Evolutionary conservation across 768 basidiomycete genomes (phyloP).

Genomic region (Podaxis sp.): DNA sequence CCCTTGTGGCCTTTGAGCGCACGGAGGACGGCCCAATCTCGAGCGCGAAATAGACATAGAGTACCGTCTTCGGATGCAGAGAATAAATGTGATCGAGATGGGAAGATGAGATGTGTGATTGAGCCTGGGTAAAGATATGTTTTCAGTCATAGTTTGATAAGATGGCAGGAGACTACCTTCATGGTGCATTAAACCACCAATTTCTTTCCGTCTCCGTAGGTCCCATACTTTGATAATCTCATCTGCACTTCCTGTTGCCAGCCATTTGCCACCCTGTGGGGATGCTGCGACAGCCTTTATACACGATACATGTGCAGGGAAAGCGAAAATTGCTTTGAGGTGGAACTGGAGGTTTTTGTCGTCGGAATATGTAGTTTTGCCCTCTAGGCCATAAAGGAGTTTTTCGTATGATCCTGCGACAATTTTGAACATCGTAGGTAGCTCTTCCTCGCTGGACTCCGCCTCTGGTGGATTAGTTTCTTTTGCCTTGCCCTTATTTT

Average conservation of each 20-base stretch:
- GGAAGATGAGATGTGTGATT: constrained; percentile 85
- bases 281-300: constrained; percentile 90
- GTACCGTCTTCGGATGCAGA: constrained; percentile 94
- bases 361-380: constrained; percentile 42
- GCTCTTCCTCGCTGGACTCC: constrained; percentile 21
- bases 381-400: constrained; percentile 87
- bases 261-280: constrained; percentile 91
- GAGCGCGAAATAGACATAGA: constrained; percentile 84
- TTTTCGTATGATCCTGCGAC: constrained; percentile 97
- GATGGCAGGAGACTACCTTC: constrained; percentile 56
- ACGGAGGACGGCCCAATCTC: constrained; percentile 92
- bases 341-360: constrained; percentile 33
- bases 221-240: constrained; percentile 99
- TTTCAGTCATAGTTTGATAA: neutral
- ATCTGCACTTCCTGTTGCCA: constrained; percentile 94
- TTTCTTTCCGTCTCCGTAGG: constrained; percentile 84
- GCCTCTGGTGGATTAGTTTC: constrained; percentile 22
- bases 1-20: constrained; percentile 92
- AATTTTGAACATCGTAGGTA: constrained; percentile 75
- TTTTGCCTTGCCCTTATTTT: constrained; percentile 25
- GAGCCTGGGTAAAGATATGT: constrained; percentile 57
- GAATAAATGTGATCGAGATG: constrained; percentile 85
- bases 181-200: constrained; percentile 94
- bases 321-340: constrained; percentile 87
- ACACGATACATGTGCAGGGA: constrained; percentile 94